Percentiles rank a stretch among this genome's conserved stretches.
Evolutionary conservation across 495 filamentous ascomycete species (phyloP).

Genomic region (Penicillium coffeae): DNA sequence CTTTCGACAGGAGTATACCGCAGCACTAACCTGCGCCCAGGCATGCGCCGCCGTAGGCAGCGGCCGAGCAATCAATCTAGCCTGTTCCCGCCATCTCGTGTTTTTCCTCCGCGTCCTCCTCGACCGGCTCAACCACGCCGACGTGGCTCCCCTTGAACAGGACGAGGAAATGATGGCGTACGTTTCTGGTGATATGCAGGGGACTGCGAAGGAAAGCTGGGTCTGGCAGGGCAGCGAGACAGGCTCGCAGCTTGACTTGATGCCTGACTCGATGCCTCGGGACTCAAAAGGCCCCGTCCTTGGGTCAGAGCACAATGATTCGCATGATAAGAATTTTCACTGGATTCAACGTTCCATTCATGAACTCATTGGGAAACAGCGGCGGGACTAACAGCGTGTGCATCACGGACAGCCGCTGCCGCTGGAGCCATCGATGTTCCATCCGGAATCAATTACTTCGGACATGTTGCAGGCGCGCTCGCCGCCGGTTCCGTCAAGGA

Average conservation of each 20-base stretch:
- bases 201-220: constrained; percentile 74
- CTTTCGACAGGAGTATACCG: constrained; percentile 65
- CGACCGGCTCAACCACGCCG: no score
- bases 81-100: constrained; percentile 75
- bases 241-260: constrained; percentile 36
- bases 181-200: constrained; percentile 85
- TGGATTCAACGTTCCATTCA: constrained; percentile 48
- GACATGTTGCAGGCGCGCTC: constrained; percentile 34
- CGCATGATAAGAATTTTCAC: constrained; percentile 50
- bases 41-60: constrained; percentile 66
- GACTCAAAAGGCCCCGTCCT: constrained; percentile 6
- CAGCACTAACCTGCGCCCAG: constrained; percentile 69
- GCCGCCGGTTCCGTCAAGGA: constrained; percentile 50
- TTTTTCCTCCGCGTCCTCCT: constrained; percentile 72
- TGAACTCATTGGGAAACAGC: constrained; percentile 42
- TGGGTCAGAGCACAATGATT: constrained; percentile 6
- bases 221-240: constrained; percentile 73
- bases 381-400: constrained; percentile 2
- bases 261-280: constrained; percentile 20
- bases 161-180: no score
- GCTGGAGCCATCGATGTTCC: constrained; percentile 22
- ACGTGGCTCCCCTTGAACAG: no score
- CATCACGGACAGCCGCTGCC: neutral
- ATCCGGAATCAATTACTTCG: constrained; percentile 34
- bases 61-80: constrained; percentile 64